Percentiles rank a stretch among this genome's conserved stretches.
These are phyloP conservation scores for Lizonia empirigonia DNA, from an alignment of 2,329 filamentous ascomycete genomes.

Conservation along the genomic window DNA sequence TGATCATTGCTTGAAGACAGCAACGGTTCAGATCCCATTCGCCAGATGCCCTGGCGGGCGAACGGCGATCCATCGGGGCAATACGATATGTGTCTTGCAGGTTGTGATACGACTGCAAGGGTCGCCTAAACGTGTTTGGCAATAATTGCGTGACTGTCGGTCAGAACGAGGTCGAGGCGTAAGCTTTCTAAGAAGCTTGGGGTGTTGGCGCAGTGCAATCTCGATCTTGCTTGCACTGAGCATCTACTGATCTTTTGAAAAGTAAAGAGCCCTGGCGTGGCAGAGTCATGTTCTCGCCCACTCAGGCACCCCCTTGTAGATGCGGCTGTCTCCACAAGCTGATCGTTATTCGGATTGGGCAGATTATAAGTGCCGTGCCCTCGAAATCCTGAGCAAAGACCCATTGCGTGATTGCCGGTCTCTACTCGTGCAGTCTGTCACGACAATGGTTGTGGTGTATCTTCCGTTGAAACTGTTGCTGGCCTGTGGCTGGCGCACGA, in stretches of 20 bases:
- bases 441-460: not conserved
- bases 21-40: conserved; percentile 5
- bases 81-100: conserved; percentile 11
- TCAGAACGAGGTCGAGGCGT: not conserved
- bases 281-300: no score
- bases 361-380: not conserved
- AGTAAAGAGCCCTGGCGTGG: no score
- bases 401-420: not conserved
- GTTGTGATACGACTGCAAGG: not conserved
- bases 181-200: not conserved
- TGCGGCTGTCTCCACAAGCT: conserved; percentile 3
- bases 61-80: conserved; percentile 6
- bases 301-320: no score
- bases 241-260: no score
- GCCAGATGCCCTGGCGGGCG: not conserved
- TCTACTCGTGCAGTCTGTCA: not conserved
- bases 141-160: conserved; percentile 1
- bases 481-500: no score
- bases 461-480: no score
- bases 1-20: not conserved
- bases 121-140: not conserved
- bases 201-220: not conserved
- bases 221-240: not conserved
- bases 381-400: not conserved
- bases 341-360: not conserved